These are phyloP conservation scores for Dendrobium officinale DNA, from an alignment of 106 monocot genomes.

Conservation along the genomic window DNA sequence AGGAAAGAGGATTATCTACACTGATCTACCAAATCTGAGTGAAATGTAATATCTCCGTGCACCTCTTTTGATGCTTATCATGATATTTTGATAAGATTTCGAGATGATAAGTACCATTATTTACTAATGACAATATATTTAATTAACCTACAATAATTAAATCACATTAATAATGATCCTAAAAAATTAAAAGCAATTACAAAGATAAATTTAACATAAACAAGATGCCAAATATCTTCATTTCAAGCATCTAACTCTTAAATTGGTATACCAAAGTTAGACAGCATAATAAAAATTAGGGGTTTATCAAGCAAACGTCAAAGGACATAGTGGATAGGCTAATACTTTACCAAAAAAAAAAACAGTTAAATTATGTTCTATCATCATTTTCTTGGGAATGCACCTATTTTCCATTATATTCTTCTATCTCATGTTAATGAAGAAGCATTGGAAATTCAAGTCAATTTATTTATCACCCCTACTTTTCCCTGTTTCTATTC, in stretches of 20 bases:
- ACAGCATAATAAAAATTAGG: not conserved
- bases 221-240: not conserved
- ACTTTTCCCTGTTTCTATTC: not conserved
- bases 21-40: too few relatives aligned
- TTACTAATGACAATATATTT: too few relatives aligned
- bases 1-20: too few relatives aligned
- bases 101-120: too few relatives aligned
- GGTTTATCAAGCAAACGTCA: not conserved
- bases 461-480: not conserved
- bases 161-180: too few relatives aligned
- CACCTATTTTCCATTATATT: not conserved
- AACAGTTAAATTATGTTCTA: not conserved
- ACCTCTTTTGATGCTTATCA: too few relatives aligned
- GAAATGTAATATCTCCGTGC: too few relatives aligned
- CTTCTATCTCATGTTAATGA: not conserved
- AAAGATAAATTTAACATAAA: too few relatives aligned
- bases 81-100: too few relatives aligned
- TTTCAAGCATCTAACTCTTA: not conserved
- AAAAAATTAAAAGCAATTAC: too few relatives aligned
- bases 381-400: not conserved
- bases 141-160: too few relatives aligned
- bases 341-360: not conserved
- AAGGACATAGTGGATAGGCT: not conserved
- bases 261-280: not conserved
- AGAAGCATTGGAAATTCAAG: not conserved